Evolutionary conservation across 2,329 filamentous ascomycete species (phyloP).

Genomic region (Gremmenia infestans): DNA sequence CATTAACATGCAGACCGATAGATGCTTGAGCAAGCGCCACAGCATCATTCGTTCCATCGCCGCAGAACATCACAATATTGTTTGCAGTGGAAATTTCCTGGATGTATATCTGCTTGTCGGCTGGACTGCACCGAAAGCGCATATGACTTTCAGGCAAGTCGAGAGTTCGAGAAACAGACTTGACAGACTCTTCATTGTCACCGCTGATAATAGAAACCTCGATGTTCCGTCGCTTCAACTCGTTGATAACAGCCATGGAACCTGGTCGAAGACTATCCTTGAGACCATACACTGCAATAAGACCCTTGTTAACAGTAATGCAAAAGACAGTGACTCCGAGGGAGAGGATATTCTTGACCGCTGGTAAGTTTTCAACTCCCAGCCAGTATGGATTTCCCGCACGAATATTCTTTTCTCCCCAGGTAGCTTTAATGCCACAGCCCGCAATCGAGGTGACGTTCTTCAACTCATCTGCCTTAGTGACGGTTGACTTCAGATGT

Average conservation of each 20-base stretch:
- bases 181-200: conserved; percentile 48
- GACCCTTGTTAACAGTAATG: conserved; percentile 35
- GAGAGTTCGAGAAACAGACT: conserved; percentile 36
- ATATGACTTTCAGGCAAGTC: conserved; percentile 34
- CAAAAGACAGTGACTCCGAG: conserved; percentile 43
- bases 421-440: conserved; percentile 40
- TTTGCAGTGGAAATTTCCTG: conserved; percentile 3
- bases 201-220: conserved; percentile 47
- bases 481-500: conserved; percentile 27
- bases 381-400: conserved; percentile 51
- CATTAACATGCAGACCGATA: conserved; percentile 65
- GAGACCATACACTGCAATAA: conserved; percentile 42
- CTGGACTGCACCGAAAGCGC: conserved; percentile 33
- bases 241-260: conserved; percentile 31
- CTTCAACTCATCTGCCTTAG: conserved; percentile 22
- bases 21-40: conserved; percentile 65
- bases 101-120: conserved; percentile 22
- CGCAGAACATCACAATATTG: conserved; percentile 58
- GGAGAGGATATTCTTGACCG: conserved; percentile 33
- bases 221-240: conserved; percentile 37
- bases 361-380: conserved; percentile 26
- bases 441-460: conserved; percentile 39
- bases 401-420: conserved; percentile 31
- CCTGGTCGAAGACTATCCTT: conserved; percentile 43
- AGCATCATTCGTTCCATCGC: conserved; percentile 78